Base-by-base conservation (phyloP, 768 basidiomycete genomes). In the Rhizopogon vesiculosus region DNA sequence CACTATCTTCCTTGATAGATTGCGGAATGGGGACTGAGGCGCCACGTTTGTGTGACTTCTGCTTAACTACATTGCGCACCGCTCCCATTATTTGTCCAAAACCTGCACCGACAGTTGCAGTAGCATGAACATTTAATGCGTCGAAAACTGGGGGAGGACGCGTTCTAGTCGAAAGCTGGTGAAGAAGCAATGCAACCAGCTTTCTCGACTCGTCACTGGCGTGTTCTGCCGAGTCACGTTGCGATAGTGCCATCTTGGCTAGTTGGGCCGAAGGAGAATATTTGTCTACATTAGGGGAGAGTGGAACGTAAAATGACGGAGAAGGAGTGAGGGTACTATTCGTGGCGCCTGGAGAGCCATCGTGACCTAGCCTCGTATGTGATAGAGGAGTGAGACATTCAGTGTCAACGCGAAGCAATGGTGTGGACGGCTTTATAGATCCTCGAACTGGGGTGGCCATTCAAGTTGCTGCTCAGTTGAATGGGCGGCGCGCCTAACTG, bases 151-250 rank as follows among this genome's bases (percentile, higher is more conserved):
- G 65, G 2, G 83, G 81, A 31, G 86, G 83, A 57, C 75, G 74
- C 4, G 70, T 72, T 54, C 90, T 77, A 49, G 70, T 72, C 45
- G 81, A 78, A n/a, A 93, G 75, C 61, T 86, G 82, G 18, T 74
- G 74, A 15, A 92, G 72, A 29, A 89, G 72, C 64, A 87, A 83
- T 0, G 80, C 77, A 3, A 91, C 73, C 22, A 90, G 74, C 65
- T 91, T 91, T 48, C 83, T 79, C 8, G 85, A 82, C 66, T 89
- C 89, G 52, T 80, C 78, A 35, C 74, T 74, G 29, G 78, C 78
- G 59, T 77, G 78, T 9, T 49, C 33, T 5, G 19, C 5, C 52
- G 66, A 69, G 29, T 61, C 54, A 7, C 68, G 73, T 69, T 58
- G 68, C 15, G 61, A 50, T 15, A 44, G 56, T 64, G 63, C 54